Conservation (phyloP, 805 yeast species). For the Trichomonascus vanleenenianus region DNA sequence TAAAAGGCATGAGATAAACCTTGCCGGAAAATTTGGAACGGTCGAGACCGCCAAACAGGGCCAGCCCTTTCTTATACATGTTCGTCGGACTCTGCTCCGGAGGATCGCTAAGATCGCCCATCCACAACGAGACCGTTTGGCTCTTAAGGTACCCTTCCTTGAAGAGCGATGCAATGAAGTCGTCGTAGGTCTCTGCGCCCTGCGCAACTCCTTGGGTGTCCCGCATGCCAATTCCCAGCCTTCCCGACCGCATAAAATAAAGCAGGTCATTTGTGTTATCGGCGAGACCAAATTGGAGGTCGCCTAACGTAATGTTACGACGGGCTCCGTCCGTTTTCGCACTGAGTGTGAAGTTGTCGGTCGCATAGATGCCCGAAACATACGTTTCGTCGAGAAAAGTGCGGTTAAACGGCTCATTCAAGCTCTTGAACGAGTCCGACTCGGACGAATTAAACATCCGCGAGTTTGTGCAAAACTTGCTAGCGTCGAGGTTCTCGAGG, state of each 20-base stretch:
- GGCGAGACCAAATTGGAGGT: slow-evolving; percentile 9
- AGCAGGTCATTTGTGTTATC: slow-evolving; percentile 3
- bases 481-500: neutral
- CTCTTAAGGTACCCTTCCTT: neutral
- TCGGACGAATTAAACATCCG: slow-evolving; percentile 1
- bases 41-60: slow-evolving; percentile 20
- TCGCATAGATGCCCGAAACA: slow-evolving; percentile 9
- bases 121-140: neutral
- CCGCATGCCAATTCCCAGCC: slow-evolving; percentile 13
- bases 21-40: slow-evolving; percentile 12
- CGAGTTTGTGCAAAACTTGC: slow-evolving; percentile 2
- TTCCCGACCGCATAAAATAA: slow-evolving; percentile 9
- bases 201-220: slow-evolving; percentile 1
- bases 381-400: slow-evolving; percentile 5
- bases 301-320: neutral
- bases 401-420: slow-evolving; percentile 5
- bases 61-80: slow-evolving; percentile 5
- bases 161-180: slow-evolving; percentile 6
- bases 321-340: no score
- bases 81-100: no score
- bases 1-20: slow-evolving; percentile 15
- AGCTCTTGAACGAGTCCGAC: slow-evolving; percentile 1
- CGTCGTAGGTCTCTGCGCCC: slow-evolving; percentile 3
- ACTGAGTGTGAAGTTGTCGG: slow-evolving; percentile 8
- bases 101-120: neutral